Percentiles rank a stretch among this genome's conserved stretches.
Conservation (phyloP, 108 stramenopile genomes). For the Fragilariopsis cylindrus region DNA sequence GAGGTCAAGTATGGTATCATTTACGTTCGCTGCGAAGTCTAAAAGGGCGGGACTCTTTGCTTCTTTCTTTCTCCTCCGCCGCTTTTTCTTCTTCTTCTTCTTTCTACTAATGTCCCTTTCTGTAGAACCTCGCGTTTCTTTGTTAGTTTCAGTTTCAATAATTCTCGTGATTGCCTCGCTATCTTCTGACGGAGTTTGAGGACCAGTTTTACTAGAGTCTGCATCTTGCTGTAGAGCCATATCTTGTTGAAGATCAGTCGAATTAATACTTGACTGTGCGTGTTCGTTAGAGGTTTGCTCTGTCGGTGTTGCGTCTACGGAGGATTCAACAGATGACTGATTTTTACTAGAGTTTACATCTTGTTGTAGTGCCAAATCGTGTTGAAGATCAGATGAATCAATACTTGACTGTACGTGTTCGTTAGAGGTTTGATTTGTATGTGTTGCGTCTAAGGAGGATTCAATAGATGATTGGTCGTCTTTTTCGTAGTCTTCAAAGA, state of each 20-base stretch:
- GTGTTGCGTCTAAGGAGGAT: neutral
- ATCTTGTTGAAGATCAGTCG: neutral
- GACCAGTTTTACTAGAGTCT: neutral
- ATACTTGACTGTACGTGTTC: neutral
- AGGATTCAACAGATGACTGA: neutral
- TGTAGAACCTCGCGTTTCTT: conserved; percentile 11
- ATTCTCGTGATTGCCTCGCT: neutral
- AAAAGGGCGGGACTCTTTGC: conserved; percentile 47
- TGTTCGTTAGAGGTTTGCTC: neutral
- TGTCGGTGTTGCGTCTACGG: neutral
- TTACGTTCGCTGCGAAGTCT: conserved; percentile 43
- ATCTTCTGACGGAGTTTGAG: neutral
- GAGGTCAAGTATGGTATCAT: conserved; percentile 40
- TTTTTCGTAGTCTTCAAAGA: conserved; percentile 22
- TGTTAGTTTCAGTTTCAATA: conserved; percentile 8
- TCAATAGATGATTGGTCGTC: neutral
- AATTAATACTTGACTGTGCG: neutral
- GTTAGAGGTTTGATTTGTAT: neutral
- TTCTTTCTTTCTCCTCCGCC: conserved; percentile 24
- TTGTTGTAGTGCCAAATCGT: neutral
- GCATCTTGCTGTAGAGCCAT: no score
- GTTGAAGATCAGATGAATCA: conserved; percentile 1
- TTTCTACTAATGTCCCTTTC: conserved; percentile 3
- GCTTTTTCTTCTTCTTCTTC: conserved; percentile 24
- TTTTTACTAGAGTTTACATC: neutral